Evolutionary conservation across 2,329 filamentous ascomycete species (phyloP), one percentile per base, ranked within the genome.

Genomic region (Pestalotiopsis sp.): DNA sequence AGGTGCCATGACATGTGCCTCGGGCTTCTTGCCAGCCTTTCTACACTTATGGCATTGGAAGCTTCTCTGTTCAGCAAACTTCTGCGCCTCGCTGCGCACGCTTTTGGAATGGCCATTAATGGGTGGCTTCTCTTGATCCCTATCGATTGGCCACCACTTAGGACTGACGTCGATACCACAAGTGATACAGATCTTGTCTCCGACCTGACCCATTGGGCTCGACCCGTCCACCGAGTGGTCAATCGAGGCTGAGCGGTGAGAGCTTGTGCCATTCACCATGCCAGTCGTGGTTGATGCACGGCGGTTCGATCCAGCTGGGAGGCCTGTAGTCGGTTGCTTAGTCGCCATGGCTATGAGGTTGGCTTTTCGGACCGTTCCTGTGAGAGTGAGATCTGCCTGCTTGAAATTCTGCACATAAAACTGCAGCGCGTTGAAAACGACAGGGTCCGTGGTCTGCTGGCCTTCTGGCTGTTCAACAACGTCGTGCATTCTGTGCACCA

Each of bases 311-410:
- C 80, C 77, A 64, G 69, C 78, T 74, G 72, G 81, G 72, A 67
- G 78, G 73, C 73, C 81, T 73, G 73, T 82, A 76, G 75, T 83
- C 75, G 77, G 68, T 1, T 78, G 81, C 76, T 91, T 93, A 13
- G 87, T 86, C 35, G 88, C 88, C 64, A 88, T 85, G 67, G 88
- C 89, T 75, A 91, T 87, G 56, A 96, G 86, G 68, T 93, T 96
- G 24, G 96, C 95, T 80, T 97, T 98, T 66, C 96, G 91, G 24
- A 96, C 93, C 20, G 95, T 98, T 35, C 96, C 96, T 2, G 94
- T 98, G 73, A 98, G 82, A 2, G 92, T 89, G 55, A 95, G 86
- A 77, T 99, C 96, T 9, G 96, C 95, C 80, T 98, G 95, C 79
- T 99, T 99, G 83, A 94, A 98, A 68, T 91, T 94, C 72, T 91